These are phyloP conservation scores for Aureococcus anophagefferens DNA, from an alignment of 108 stramenopile species.

Conservation along the genomic window DNA sequence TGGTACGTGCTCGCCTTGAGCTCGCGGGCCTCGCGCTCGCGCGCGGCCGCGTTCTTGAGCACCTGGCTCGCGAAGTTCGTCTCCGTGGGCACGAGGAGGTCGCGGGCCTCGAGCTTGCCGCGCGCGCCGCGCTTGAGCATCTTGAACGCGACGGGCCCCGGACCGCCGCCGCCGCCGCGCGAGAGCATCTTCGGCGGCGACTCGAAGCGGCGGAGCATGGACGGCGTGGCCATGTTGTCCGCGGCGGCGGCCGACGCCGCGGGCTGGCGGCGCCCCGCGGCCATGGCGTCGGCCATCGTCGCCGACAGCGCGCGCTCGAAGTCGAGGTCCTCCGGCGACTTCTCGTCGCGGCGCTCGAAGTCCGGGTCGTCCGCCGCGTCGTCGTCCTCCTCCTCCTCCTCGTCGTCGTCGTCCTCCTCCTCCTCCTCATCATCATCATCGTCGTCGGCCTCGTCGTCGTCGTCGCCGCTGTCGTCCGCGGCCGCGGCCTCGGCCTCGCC, in stretches of 20 bases:
- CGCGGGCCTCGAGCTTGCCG: conserved; percentile 76
- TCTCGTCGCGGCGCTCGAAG: conserved; percentile 38
- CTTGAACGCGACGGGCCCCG: conserved; percentile 50
- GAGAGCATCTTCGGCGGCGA: conserved; percentile 48
- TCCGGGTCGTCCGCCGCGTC: conserved; percentile 63
- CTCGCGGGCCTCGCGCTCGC: too few relatives aligned
- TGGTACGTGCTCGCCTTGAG: too few relatives aligned
- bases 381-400: conserved; percentile 38
- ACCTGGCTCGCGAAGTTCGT: conserved; percentile 53
- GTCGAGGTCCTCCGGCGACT: conserved; percentile 72
- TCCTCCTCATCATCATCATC: conserved; percentile 1
- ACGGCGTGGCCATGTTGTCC: conserved; percentile 50
- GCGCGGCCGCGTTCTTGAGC: too few relatives aligned
- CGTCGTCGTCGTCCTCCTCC: conserved; percentile 17
- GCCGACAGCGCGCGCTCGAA: conserved; percentile 71
- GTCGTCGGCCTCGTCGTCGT: conserved; percentile 20
- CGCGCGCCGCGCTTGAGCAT: conserved; percentile 79
- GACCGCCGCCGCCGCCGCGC: not conserved
- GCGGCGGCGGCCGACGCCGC: conserved; percentile 55
- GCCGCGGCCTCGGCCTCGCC: conserved; percentile 15
- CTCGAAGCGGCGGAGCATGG: conserved; percentile 63
- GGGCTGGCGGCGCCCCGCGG: conserved; percentile 59
- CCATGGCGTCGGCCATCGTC: conserved; percentile 71
- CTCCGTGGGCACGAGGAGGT: conserved; percentile 62
- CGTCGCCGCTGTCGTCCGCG: conserved; percentile 28